Percentiles rank a stretch among this genome's conserved stretches.
Evolutionary conservation across 208 protist species (phyloP).

Genomic region (Leishmania amazonensis): DNA sequence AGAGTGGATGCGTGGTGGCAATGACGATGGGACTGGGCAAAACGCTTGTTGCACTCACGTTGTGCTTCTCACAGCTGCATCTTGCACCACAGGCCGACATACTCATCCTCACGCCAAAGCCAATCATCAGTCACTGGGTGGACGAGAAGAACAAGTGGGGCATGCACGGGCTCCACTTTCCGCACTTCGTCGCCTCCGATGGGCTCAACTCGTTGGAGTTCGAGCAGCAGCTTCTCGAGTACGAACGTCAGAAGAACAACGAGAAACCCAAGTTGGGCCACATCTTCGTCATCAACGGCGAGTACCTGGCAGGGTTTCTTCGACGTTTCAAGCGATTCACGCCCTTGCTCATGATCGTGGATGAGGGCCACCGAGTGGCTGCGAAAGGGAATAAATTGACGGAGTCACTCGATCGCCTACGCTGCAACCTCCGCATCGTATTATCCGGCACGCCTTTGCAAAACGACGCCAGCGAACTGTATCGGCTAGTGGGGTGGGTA

Average conservation of each 20-base stretch:
- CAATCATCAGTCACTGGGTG: constrained; percentile 81
- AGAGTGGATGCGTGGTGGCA: constrained; percentile 80
- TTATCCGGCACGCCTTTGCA: constrained; percentile 92
- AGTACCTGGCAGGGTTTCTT: constrained; percentile 60
- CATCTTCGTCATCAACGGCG: constrained; percentile 81
- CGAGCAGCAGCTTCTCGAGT: constrained; percentile 49
- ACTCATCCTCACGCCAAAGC: constrained; percentile 82
- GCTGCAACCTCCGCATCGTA: constrained; percentile 64
- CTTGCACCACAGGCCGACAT: constrained; percentile 48
- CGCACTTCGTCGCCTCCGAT: constrained; percentile 65
- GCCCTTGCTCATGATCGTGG: constrained; percentile 80
- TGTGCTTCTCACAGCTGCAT: constrained; percentile 76
- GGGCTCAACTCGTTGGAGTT: constrained; percentile 39
- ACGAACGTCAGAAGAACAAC: constrained; percentile 46
- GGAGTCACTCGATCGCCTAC: constrained; percentile 51
- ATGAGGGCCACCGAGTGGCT: constrained; percentile 84
- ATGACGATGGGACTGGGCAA: constrained; percentile 93
- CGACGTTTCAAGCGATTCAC: constrained; percentile 51
- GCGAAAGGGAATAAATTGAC: constrained; percentile 69
- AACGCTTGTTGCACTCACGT: constrained; percentile 79
- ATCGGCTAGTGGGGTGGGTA: constrained; percentile 82
- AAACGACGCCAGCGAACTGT: constrained; percentile 85
- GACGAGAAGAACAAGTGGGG: constrained; percentile 77
- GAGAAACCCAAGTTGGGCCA: constrained; percentile 42
- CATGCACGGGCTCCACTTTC: constrained; percentile 62